Percentiles rank a stretch among this genome's conserved stretches.
Evolutionary conservation across 192 early-diverging fungal species (phyloP).

Genomic region (Jimgerdemannia lactiflua): DNA sequence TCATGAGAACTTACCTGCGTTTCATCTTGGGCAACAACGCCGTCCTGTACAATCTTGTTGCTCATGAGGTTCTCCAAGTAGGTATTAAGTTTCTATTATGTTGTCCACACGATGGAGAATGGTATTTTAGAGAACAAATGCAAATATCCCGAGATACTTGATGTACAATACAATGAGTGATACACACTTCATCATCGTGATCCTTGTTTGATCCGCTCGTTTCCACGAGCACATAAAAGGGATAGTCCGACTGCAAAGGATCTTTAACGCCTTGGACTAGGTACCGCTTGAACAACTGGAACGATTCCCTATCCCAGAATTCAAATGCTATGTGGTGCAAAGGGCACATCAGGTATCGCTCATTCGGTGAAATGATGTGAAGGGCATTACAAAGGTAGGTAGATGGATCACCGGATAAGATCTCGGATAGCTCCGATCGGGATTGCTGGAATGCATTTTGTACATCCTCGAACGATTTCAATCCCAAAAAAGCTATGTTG

Average conservation of each 20-base stretch:
- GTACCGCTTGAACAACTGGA: conserved; percentile 77
- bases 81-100: conserved; percentile 58
- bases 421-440: conserved; percentile 80
- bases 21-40: conserved; percentile 87
- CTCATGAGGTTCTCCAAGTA: conserved; percentile 80
- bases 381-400: background rate
- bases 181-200: conserved; percentile 77
- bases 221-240: conserved; percentile 95
- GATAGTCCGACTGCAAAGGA: conserved; percentile 62
- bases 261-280: conserved; percentile 49
- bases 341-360: background rate
- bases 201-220: conserved; percentile 91
- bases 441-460: conserved; percentile 77
- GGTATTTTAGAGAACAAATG: too few species aligned
- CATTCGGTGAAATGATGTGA: too few species aligned
- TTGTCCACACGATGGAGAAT: background rate
- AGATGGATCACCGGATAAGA: conserved; percentile 62
- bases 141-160: too few species aligned
- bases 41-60: conserved; percentile 76
- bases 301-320: conserved; percentile 85
- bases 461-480: conserved; percentile 76
- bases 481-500: conserved; percentile 79
- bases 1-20: conserved; percentile 35
- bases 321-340: conserved; percentile 69
- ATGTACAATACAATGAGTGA: background rate